Evolutionary conservation across 2,329 filamentous ascomycete genomes (phyloP).

Genomic region (Alternaria sp.): DNA sequence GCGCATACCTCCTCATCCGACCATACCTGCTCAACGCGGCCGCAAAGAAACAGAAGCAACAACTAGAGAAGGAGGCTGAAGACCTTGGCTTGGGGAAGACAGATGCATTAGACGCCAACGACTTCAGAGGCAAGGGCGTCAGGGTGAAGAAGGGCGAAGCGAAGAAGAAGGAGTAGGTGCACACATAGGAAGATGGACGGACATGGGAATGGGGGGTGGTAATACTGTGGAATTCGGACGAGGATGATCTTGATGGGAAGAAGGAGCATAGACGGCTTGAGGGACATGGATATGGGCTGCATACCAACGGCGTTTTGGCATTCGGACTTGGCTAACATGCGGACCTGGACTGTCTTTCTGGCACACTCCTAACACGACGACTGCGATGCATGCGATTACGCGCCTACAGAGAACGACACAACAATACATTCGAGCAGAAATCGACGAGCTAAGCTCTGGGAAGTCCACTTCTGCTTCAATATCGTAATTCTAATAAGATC

Average conservation of each 20-base stretch:
- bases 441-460: neutral
- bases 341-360: slow-evolving; percentile 22
- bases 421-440: neutral
- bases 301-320: slow-evolving; percentile 1
- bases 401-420: neutral
- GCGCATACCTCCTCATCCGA: slow-evolving; percentile 73
- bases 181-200: neutral
- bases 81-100: slow-evolving; percentile 47
- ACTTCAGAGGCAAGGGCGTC: slow-evolving; percentile 36
- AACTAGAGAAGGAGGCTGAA: slow-evolving; percentile 61
- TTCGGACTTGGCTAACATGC: slow-evolving; percentile 1
- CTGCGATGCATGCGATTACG: neutral
- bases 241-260: neutral
- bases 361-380: neutral
- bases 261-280: neutral
- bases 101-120: slow-evolving; percentile 39
- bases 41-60: slow-evolving; percentile 66
- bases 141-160: slow-evolving; percentile 50
- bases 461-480: neutral
- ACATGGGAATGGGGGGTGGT: neutral
- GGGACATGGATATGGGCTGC: neutral
- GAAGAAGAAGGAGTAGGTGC: slow-evolving; percentile 48
- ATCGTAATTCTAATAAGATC: neutral
- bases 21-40: slow-evolving; percentile 75
- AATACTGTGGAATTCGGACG: neutral